Evolutionary conservation across 2,329 filamentous ascomycete species (phyloP).

Genomic region (Fusarium proliferatum): DNA sequence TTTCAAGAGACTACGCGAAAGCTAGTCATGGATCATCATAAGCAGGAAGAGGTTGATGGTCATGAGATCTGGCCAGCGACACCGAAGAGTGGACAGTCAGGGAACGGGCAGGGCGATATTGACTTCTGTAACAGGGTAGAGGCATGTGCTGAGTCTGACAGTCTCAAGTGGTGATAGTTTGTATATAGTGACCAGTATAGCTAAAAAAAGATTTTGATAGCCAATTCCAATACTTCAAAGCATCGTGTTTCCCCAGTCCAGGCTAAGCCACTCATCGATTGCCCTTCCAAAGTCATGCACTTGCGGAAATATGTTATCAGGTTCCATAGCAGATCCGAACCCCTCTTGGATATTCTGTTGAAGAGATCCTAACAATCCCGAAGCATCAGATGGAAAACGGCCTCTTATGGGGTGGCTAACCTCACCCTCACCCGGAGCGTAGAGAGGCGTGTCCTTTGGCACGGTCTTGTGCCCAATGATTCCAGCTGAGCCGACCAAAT

Average conservation of each 20-base stretch:
- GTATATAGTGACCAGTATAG: background rate
- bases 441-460: background rate
- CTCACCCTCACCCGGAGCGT: background rate
- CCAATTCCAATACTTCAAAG: background rate
- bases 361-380: background rate
- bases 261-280: constrained; percentile 1
- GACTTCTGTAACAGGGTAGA: background rate
- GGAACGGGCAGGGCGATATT: background rate
- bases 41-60: background rate
- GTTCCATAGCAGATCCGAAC: background rate
- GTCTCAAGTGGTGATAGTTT: background rate
- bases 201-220: background rate
- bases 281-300: background rate
- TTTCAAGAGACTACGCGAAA: background rate
- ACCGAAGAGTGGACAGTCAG: background rate
- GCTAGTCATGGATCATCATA: background rate
- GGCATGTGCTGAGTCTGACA: background rate
- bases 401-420: background rate
- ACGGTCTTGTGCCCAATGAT: background rate
- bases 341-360: background rate
- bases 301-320: background rate
- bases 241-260: background rate
- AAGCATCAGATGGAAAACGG: background rate
- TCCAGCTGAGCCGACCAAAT: background rate
- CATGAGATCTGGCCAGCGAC: background rate